phyloP scores from a whole-genome alignment of 164 flowering plant genomes.

The Sedum album region DNA sequence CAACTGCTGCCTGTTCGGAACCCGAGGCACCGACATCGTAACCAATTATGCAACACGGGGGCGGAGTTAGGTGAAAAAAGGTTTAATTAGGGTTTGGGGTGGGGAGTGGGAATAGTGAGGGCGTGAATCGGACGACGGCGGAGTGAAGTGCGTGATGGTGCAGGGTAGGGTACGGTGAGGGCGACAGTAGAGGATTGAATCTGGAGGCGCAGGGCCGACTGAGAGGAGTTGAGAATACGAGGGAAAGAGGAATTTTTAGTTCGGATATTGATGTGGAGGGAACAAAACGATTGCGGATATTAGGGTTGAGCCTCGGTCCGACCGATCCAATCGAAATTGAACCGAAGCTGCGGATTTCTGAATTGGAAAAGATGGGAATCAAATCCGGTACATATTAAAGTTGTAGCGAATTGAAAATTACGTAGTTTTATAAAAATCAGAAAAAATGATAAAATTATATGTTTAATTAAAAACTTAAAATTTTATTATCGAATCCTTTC shows the following conservation, averaged over 20 bases:
- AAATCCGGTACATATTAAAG: too few species aligned
- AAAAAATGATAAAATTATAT: too few species aligned
- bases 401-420: too few species aligned
- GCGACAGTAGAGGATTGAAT: constrained; percentile 4
- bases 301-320: too few species aligned
- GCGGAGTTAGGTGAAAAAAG: too few species aligned
- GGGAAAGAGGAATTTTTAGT: constrained; percentile 74
- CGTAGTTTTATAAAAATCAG: too few species aligned
- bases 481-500: too few species aligned
- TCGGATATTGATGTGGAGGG: constrained; percentile 71
- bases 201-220: background rate
- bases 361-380: too few species aligned
- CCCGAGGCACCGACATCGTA: constrained; percentile 41
- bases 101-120: constrained; percentile 6
- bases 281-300: background rate
- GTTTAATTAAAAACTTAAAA: too few species aligned
- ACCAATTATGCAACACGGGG: background rate
- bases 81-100: constrained; percentile 12
- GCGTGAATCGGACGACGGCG: background rate
- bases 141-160: background rate
- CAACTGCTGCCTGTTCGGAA: constrained; percentile 32
- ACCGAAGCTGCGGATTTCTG: too few species aligned
- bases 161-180: constrained; percentile 1
- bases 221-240: constrained; percentile 41
- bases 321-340: too few species aligned